A percentile compares a stretch with the other conserved stretches of the same genome.
phyloP scores from a whole-genome alignment of 768 basidiomycete genomes.

The Punctularia strigosozonata region DNA sequence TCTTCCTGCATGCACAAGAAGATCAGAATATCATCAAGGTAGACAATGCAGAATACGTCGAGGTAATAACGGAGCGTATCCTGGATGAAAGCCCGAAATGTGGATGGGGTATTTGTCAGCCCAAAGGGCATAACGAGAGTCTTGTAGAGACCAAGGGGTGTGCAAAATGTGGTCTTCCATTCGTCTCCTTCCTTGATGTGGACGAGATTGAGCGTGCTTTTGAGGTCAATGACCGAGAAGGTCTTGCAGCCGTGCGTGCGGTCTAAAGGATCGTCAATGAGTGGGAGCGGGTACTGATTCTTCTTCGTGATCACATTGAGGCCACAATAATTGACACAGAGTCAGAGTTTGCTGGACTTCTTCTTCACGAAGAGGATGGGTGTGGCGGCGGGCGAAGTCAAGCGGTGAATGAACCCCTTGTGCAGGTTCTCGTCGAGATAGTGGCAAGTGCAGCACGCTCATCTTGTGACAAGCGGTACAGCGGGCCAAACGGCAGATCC shows the following conservation, averaged over 20 bases:
- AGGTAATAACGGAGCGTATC: slow-evolving; percentile 13
- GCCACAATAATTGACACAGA: slow-evolving; percentile 15
- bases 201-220: slow-evolving; percentile 24
- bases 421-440: slow-evolving; percentile 24
- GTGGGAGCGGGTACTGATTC: slow-evolving; percentile 21
- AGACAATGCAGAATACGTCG: slow-evolving; percentile 23
- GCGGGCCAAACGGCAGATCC: slow-evolving; percentile 15
- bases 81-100: background rate
- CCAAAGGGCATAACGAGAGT: background rate
- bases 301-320: slow-evolving; percentile 23
- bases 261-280: slow-evolving; percentile 20
- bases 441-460: slow-evolving; percentile 22
- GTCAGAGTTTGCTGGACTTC: slow-evolving; percentile 12
- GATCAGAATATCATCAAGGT: slow-evolving; percentile 33
- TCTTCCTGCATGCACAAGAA: too few species aligned
- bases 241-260: slow-evolving; percentile 15
- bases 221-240: slow-evolving; percentile 25
- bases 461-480: slow-evolving; percentile 21
- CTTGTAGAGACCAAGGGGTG: slow-evolving; percentile 1
- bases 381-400: slow-evolving; percentile 13
- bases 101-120: background rate
- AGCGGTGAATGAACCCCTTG: slow-evolving; percentile 19
- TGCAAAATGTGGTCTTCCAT: slow-evolving; percentile 32
- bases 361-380: slow-evolving; percentile 18
- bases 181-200: slow-evolving; percentile 27